phyloP scores from a whole-genome alignment of 164 flowering plant species.

The Cinnamomum chago region DNA sequence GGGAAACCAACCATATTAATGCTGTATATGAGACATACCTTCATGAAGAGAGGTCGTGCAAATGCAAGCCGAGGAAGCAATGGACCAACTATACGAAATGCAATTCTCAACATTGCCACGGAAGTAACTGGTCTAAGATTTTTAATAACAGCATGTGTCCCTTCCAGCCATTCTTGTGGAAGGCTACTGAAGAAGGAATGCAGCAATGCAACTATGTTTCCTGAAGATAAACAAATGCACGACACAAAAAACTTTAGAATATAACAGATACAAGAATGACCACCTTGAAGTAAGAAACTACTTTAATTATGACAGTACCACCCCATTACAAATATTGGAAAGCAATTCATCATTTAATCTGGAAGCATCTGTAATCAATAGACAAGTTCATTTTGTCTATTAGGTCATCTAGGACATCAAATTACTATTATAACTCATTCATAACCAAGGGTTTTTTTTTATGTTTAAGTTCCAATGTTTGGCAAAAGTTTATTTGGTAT shows the following conservation, averaged over 20 bases:
- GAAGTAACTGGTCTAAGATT: slow-evolving; percentile 87
- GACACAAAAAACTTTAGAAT: not conserved
- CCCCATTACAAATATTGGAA: too few species aligned
- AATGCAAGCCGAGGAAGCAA: slow-evolving; percentile 87
- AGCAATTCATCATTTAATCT: too few species aligned
- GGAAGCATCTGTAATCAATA: too few species aligned
- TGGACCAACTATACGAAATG: slow-evolving; percentile 92
- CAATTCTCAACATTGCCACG: slow-evolving; percentile 87
- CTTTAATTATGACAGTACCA: too few species aligned
- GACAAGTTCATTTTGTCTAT: too few species aligned
- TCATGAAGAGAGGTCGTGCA: slow-evolving; percentile 75
- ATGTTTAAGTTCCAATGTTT: too few species aligned
- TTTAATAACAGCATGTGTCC: slow-evolving; percentile 68
- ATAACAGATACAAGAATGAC: not conserved
- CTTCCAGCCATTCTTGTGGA: slow-evolving; percentile 97
- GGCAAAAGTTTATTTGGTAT: too few species aligned
- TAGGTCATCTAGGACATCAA: too few species aligned
- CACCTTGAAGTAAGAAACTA: too few species aligned
- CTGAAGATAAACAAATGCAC: slow-evolving; percentile 29
- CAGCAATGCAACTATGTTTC: slow-evolving; percentile 83
- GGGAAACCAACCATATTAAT: not conserved
- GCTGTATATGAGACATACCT: slow-evolving; percentile 36
- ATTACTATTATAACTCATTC: too few species aligned
- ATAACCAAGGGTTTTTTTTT: too few species aligned
- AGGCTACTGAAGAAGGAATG: slow-evolving; percentile 94